Conservation (phyloP, 2,329 filamentous ascomycete genomes). For the Trichophyton simii region DNA sequence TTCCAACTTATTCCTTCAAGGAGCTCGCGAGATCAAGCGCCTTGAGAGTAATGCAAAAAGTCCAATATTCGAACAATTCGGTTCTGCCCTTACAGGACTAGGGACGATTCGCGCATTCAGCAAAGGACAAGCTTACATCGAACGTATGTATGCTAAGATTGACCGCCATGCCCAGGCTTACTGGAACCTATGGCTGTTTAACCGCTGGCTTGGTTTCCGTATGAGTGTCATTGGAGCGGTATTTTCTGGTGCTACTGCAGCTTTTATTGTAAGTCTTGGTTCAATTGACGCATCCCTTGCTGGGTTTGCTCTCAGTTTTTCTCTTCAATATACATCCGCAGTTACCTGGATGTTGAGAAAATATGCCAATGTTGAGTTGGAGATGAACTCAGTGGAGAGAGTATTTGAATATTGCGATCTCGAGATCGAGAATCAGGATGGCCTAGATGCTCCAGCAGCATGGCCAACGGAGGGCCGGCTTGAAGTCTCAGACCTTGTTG, state of each 20-base stretch:
- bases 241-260: slow-evolving; percentile 54
- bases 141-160: slow-evolving; percentile 56
- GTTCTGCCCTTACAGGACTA: slow-evolving; percentile 58
- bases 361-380: slow-evolving; percentile 59
- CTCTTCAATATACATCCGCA: slow-evolving; percentile 52
- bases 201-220: slow-evolving; percentile 64
- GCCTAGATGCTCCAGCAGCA: slow-evolving; percentile 49
- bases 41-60: slow-evolving; percentile 66
- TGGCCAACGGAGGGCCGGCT: slow-evolving; percentile 66
- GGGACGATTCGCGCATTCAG: slow-evolving; percentile 64
- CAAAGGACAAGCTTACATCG: slow-evolving; percentile 53
- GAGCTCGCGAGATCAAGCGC: slow-evolving; percentile 61
- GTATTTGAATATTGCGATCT: slow-evolving; percentile 63
- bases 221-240: slow-evolving; percentile 57
- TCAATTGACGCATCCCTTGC: slow-evolving; percentile 57
- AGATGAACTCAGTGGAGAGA: slow-evolving; percentile 68
- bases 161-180: slow-evolving; percentile 55
- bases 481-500: slow-evolving; percentile 60
- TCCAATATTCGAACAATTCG: slow-evolving; percentile 70
- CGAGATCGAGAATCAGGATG: slow-evolving; percentile 52
- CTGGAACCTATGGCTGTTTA: slow-evolving; percentile 59
- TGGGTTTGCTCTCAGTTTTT: slow-evolving; percentile 63
- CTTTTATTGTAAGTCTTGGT: slow-evolving; percentile 49
- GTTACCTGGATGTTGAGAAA: slow-evolving; percentile 55
- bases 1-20: slow-evolving; percentile 52